A percentile compares a stretch with the other conserved stretches of the same genome.
phyloP scores from a whole-genome alignment of 2,329 filamentous ascomycete genomes.

The Aspergillus costaricaensis region DNA sequence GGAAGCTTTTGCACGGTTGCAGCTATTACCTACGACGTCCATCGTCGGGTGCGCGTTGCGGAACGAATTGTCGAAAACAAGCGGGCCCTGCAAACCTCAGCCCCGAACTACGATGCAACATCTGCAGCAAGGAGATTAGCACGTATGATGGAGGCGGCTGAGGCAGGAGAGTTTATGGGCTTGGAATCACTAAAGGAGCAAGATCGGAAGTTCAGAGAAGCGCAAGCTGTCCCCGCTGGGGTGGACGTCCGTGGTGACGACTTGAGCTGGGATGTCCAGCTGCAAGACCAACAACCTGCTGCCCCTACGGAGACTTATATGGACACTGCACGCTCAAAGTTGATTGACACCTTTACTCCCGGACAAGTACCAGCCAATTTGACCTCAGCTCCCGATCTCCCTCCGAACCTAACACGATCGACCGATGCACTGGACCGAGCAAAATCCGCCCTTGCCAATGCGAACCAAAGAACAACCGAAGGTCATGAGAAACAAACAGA shows the following conservation, averaged over 20 bases:
- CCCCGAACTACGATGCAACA: conserved; percentile 45
- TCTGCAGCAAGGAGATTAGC: conserved; percentile 39
- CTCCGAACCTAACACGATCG: conserved; percentile 3
- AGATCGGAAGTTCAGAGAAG: conserved; percentile 21
- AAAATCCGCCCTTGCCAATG: not conserved
- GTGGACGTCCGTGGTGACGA: not conserved
- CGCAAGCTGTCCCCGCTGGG: conserved; percentile 8
- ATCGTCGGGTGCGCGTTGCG: conserved; percentile 43
- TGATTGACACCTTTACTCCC: not conserved
- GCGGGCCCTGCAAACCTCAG: conserved; percentile 42
- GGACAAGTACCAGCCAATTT: not conserved
- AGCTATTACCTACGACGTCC: conserved; percentile 45
- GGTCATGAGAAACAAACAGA: not conserved
- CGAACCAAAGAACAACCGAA: not conserved
- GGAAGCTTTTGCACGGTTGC: conserved; percentile 45
- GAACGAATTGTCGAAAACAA: conserved; percentile 49
- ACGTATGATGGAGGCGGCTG: conserved; percentile 48
- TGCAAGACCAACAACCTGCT: not conserved
- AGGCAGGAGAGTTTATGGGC: conserved; percentile 46
- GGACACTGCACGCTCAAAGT: not conserved
- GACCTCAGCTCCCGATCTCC: not conserved
- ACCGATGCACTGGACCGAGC: conserved; percentile 4
- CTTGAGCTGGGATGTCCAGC: not conserved
- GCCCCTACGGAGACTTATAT: conserved; percentile 9
- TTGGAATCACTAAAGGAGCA: conserved; percentile 39